Base-by-base conservation (phyloP, 2,329 filamentous ascomycete genomes). In the Claviceps paspali region DNA sequence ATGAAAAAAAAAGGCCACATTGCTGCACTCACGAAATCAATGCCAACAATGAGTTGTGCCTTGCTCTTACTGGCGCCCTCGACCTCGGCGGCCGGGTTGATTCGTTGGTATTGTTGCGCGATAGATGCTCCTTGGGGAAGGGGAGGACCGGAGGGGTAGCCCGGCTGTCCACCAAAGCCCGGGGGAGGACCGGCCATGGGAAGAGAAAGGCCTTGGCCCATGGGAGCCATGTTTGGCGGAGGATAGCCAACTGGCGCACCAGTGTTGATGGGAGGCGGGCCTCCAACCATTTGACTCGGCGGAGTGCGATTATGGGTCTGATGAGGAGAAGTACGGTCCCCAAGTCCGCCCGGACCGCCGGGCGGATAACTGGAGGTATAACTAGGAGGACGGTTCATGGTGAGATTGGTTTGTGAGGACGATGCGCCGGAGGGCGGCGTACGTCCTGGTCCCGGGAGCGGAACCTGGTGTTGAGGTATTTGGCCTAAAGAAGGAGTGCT, bases 41-140 rank as follows among this genome's bases (percentile, higher is more conserved):
- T 96, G 48, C 91, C 91, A 38, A 98, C 91, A 59, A 98, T 98
- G 52, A 98, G 69, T 66, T 96, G 91, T 37, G 91, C 83, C 68
- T 95, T 95, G 65, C 80, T 93, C 56, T 84, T 77, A 52, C 80
- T 85, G 50, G 79, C 83, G 41, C 83, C 87, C 51, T 94, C 85
- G 26, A 93, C 82, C 60, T 96, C 88, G 40, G 70, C 69, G 31
- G 72, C 70, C 12, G 65, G 63, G 49, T 63, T 57, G 27, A 15
- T 21, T 43, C 62, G 49, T 51, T 57, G 56, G 56, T 58, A 50
- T 44, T 63, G 61, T 44, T 61, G 62, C 26, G 57, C 61, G 37
- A 60, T 54, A 29, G 60, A 57, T 24, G 50, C 53, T 17, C 53
- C 51, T 21, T 49, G 44, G 23, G 59, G 51, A 31, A 49, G 61